Percentiles rank a stretch among this genome's conserved stretches.
Conservation (phyloP, 2,329 filamentous ascomycete species). For the Hymenoscyphus scutula region DNA sequence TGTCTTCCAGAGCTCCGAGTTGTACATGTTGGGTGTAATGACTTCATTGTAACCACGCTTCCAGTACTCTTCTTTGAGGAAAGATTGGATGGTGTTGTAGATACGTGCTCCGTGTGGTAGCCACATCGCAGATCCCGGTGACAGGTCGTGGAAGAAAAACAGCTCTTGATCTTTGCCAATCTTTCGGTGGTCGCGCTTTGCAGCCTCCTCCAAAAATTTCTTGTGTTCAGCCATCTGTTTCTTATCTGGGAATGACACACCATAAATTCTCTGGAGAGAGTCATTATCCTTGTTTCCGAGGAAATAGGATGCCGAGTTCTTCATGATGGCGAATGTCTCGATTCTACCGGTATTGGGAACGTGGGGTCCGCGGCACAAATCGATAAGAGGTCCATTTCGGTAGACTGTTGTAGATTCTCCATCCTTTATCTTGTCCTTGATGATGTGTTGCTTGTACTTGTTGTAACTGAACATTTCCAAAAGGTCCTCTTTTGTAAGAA, state of each 20-base stretch:
- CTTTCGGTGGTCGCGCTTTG: conserved; percentile 91
- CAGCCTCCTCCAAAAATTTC: conserved; percentile 95
- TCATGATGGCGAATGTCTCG: conserved; percentile 93
- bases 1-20: conserved; percentile 86
- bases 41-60: conserved; percentile 94
- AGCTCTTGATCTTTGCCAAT: conserved; percentile 95
- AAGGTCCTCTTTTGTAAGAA: conserved; percentile 85
- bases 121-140: conserved; percentile 92
- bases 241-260: conserved; percentile 95
- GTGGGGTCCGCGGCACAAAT: conserved; percentile 92
- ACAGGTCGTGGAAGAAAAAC: conserved; percentile 93
- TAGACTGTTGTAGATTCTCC: conserved; percentile 93
- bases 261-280: conserved; percentile 93
- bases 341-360: conserved; percentile 91
- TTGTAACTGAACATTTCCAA: conserved; percentile 97
- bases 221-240: conserved; percentile 90
- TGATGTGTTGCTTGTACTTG: conserved; percentile 98
- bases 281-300: conserved; percentile 91
- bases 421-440: conserved; percentile 86
- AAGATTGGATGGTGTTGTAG: conserved; percentile 81
- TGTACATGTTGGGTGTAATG: conserved; percentile 95
- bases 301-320: conserved; percentile 78
- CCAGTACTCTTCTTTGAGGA: conserved; percentile 85
- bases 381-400: conserved; percentile 84
- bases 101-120: conserved; percentile 90